These are phyloP conservation scores for Phytopythium oedochilum DNA, from an alignment of 352 stramenopile species.

Conservation along the genomic window DNA sequence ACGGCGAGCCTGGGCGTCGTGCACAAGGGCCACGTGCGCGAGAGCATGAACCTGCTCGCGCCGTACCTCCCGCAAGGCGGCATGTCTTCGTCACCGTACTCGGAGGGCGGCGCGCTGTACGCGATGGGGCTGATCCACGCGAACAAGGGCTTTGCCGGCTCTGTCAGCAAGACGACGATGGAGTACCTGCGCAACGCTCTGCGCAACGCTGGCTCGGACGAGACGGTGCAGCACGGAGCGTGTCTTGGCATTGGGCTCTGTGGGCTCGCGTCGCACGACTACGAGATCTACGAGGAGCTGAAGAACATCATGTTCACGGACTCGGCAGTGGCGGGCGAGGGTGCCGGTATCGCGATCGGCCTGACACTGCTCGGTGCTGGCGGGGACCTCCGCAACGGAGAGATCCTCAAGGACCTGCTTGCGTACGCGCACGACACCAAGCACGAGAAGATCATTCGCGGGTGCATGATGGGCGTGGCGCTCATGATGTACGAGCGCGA, in stretches of 20 bases:
- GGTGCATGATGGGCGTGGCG: conserved; percentile 97
- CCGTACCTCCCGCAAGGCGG: conserved; percentile 95
- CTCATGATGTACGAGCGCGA: conserved; percentile 98
- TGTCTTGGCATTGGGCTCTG: conserved; percentile 97
- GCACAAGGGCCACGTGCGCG: conserved; percentile 96
- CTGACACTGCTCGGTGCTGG: conserved; percentile 95
- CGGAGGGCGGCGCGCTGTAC: conserved; percentile 97
- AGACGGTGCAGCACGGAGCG: conserved; percentile 97
- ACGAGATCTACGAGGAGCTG: conserved; percentile 95
- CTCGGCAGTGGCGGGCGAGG: conserved; percentile 97
- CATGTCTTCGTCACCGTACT: conserved; percentile 92
- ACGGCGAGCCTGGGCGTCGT: conserved; percentile 98
- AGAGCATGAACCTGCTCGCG: conserved; percentile 97
- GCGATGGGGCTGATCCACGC: conserved; percentile 98
- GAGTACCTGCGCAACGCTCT: conserved; percentile 85
- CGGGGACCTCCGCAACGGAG: conserved; percentile 73
- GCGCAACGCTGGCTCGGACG: conserved; percentile 88
- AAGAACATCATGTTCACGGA: conserved; percentile 98
- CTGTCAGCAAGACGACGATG: conserved; percentile 77
- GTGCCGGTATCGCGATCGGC: conserved; percentile 96
- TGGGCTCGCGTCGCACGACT: conserved; percentile 92
- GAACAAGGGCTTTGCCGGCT: conserved; percentile 90
- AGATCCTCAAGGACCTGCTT: conserved; percentile 93
- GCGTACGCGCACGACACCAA: conserved; percentile 97
- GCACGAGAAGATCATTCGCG: conserved; percentile 99